These are phyloP conservation scores for Seiridium cupressi DNA, from an alignment of 2,329 filamentous ascomycete species.

Conservation along the genomic window DNA sequence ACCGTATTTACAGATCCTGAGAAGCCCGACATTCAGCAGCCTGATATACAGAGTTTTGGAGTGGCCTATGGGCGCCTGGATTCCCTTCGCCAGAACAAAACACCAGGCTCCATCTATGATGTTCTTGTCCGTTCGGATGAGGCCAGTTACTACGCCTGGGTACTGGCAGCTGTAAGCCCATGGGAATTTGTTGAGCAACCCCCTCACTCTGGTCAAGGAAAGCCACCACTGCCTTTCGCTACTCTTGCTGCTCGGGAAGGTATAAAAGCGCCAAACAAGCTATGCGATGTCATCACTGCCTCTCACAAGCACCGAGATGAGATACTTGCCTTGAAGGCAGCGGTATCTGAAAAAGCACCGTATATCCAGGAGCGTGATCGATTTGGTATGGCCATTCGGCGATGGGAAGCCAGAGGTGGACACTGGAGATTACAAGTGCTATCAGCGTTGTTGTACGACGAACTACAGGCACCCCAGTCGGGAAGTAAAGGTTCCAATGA, in stretches of 20 bases:
- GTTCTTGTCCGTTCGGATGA: slow-evolving; percentile 61
- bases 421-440: slow-evolving; percentile 73
- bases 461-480: slow-evolving; percentile 38
- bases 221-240: slow-evolving; percentile 56
- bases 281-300: slow-evolving; percentile 65
- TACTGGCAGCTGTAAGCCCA: slow-evolving; percentile 71
- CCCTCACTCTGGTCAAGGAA: slow-evolving; percentile 40
- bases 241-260: slow-evolving; percentile 71
- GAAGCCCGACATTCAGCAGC: slow-evolving; percentile 46
- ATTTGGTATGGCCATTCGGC: slow-evolving; percentile 72
- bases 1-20: slow-evolving; percentile 72
- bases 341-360: slow-evolving; percentile 44
- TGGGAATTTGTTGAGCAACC: slow-evolving; percentile 57
- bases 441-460: slow-evolving; percentile 65
- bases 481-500: slow-evolving; percentile 35
- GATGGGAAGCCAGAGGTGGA: slow-evolving; percentile 61
- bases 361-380: slow-evolving; percentile 55
- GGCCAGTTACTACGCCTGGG: slow-evolving; percentile 72
- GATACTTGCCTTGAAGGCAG: slow-evolving; percentile 62
- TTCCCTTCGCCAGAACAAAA: slow-evolving; percentile 41
- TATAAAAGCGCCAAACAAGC: slow-evolving; percentile 75
- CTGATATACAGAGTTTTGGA: slow-evolving; percentile 60
- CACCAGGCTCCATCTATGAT: slow-evolving; percentile 46
- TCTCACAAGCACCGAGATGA: slow-evolving; percentile 60
- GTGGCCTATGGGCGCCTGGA: slow-evolving; percentile 64